Evolutionary conservation across 768 basidiomycete species (phyloP).

Genomic region (Serendipita indica): DNA sequence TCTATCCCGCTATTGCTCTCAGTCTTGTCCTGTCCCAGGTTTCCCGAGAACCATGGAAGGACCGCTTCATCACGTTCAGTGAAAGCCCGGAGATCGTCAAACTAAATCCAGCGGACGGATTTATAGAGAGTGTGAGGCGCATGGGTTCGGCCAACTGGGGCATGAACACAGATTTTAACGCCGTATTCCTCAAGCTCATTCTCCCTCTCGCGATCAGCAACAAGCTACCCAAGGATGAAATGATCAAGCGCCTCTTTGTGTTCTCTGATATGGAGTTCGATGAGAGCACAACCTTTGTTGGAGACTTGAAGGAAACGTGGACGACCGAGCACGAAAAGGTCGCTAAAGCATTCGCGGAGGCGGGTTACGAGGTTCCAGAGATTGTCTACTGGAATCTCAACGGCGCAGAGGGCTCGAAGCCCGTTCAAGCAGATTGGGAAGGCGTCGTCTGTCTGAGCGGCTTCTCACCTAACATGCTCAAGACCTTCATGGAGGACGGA

Average conservation of each 20-base stretch:
- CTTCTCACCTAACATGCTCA: conserved; percentile 53
- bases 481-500: conserved; percentile 50
- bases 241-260: conserved; percentile 62
- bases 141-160: conserved; percentile 32
- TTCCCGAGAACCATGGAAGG: conserved; percentile 47
- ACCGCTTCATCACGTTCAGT: conserved; percentile 58
- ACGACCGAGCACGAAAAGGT: conserved; percentile 49
- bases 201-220: conserved; percentile 44
- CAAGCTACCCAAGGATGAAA: conserved; percentile 46
- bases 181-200: conserved; percentile 47
- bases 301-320: conserved; percentile 25
- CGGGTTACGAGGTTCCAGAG: conserved; percentile 59
- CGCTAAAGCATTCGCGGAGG: conserved; percentile 36
- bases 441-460: conserved; percentile 60
- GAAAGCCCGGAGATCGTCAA: conserved; percentile 32
- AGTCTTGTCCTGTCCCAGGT: conserved; percentile 50
- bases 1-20: conserved; percentile 47
- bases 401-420: conserved; percentile 23
- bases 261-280: conserved; percentile 77
- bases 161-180: conserved; percentile 46
- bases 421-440: conserved; percentile 36
- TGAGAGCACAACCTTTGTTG: conserved; percentile 14
- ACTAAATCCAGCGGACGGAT: conserved; percentile 29
- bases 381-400: conserved; percentile 59
- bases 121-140: conserved; percentile 25